A percentile compares a stretch with the other conserved stretches of the same genome.
Conservation (phyloP, 495 filamentous ascomycete genomes). For the Penicillium steckii region DNA sequence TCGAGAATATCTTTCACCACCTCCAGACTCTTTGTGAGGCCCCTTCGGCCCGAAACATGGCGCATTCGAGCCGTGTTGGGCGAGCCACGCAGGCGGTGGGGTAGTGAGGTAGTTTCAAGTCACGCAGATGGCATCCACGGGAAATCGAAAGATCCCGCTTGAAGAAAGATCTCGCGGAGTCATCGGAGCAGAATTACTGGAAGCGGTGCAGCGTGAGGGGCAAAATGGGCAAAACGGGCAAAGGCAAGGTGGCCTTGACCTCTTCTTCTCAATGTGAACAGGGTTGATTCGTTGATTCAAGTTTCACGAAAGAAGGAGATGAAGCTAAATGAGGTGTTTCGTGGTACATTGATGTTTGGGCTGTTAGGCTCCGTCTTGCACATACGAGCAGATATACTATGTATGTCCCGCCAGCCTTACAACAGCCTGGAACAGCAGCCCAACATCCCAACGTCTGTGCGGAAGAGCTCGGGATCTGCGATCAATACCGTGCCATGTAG, state of each 20-base stretch:
- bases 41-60: not conserved
- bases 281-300: not conserved
- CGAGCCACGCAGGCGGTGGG: constrained; percentile 13
- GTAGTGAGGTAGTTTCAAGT: constrained; percentile 9
- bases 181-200: constrained; percentile 13
- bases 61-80: constrained; percentile 5
- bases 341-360: constrained; percentile 1
- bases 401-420: not conserved
- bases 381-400: not conserved
- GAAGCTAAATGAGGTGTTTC: not conserved
- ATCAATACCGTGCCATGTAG: constrained; percentile 19
- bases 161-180: not conserved
- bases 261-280: not conserved
- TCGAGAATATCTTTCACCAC: no score
- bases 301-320: not conserved
- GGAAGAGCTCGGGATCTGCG: not conserved
- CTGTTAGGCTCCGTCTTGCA: not conserved
- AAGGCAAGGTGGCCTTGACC: not conserved
- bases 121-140: constrained; percentile 1
- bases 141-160: not conserved
- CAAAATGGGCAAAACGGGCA: not conserved
- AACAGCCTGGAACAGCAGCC: no score
- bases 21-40: no score
- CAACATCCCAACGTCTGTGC: not conserved
- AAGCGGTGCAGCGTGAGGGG: constrained; percentile 17